Base-by-base conservation (phyloP, 2,329 filamentous ascomycete species). In the Chaetothyriales sp. region DNA sequence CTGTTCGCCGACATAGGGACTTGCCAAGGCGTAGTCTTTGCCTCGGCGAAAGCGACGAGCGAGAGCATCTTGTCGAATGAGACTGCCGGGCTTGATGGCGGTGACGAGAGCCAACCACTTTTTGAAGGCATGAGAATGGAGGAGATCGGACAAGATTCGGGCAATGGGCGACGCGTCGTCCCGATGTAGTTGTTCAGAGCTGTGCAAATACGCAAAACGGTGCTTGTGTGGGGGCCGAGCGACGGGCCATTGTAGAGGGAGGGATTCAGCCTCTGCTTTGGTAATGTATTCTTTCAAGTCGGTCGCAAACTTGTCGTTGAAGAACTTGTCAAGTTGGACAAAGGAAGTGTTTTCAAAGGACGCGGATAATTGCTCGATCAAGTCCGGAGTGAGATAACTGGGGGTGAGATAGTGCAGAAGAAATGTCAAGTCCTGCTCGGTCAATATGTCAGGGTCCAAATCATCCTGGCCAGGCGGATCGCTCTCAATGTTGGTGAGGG, bases 151-250 rank as follows among this genome's bases (percentile, higher is more conserved):
- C 9, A 95, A 69, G 7, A 98, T 74, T 65, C 94, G 86, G 51
- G 83, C 80, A 54, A 94, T 76, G 0, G 86, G 70, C n/a, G 52
- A 54, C n/a, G 77, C 78, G 48, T 72, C 67, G 45, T 72, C 67
- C 45, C 58, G 53, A 67, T 59, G 60, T 63, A 48, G 58, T 63
- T 54, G 63, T 66, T 44, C 52, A 67, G 51, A 50, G 8, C 53
- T 53, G 18, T 57, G 54, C 40, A 61, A 54, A 68, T 92, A 98
- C 1, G 95, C 74, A 66, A 85, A 98, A 13, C 89, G 86, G 65
- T 95, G 89, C 72, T 98, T 98, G 71, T 98, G 89, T 0, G 92
- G 92, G 43, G 92, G 92, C 29, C 80, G 78, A 5, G 92, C 86
- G 7, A 94, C 84, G 55, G 76, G 79, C 86, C 86, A 92, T 0